Conservation (phyloP, 1,139 yeast species). For the Suhomyces bokatorum region DNA sequence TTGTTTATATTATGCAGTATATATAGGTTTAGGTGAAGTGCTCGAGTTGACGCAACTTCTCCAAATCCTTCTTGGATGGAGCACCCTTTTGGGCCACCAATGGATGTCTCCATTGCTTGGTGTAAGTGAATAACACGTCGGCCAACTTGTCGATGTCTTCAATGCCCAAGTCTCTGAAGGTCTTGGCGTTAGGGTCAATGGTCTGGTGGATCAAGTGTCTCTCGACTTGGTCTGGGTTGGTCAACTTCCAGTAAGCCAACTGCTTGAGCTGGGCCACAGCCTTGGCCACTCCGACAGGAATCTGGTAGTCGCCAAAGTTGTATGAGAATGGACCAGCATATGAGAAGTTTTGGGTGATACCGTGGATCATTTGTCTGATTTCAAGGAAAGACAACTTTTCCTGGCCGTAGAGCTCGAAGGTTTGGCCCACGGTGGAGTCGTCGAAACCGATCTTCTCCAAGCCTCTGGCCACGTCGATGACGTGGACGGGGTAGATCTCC, state of each 20-base stretch:
- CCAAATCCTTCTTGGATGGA: slow-evolving; percentile 43
- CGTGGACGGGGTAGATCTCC: slow-evolving; percentile 72
- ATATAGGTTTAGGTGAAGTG: slow-evolving; percentile 36
- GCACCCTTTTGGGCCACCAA: slow-evolving; percentile 51
- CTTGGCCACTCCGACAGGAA: slow-evolving; percentile 45
- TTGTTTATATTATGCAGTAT: slow-evolving; percentile 19
- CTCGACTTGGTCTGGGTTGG: slow-evolving; percentile 75
- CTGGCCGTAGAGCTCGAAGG: slow-evolving; percentile 76
- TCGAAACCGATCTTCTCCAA: slow-evolving; percentile 79
- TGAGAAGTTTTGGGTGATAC: slow-evolving; percentile 59
- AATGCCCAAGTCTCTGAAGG: slow-evolving; percentile 74
- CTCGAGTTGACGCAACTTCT: slow-evolving; percentile 47
- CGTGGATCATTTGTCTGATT: slow-evolving; percentile 68
- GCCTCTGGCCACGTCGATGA: slow-evolving; percentile 75
- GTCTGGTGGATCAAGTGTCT: slow-evolving; percentile 72
- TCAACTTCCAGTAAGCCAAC: slow-evolving; percentile 65
- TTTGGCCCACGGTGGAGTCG: slow-evolving; percentile 76
- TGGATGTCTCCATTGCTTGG: slow-evolving; percentile 55
- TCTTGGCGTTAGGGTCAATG: slow-evolving; percentile 60
- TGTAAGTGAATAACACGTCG: slow-evolving; percentile 66
- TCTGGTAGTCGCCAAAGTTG: slow-evolving; percentile 53
- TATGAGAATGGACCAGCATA: slow-evolving; percentile 56
- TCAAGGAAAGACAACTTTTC: slow-evolving; percentile 64
- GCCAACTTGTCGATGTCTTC: slow-evolving; percentile 63
- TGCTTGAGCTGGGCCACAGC: slow-evolving; percentile 50